Percentiles rank a stretch among this genome's conserved stretches.
These are phyloP conservation scores for Ceratobasidium theobromae DNA, from an alignment of 1,284 basidiomycete genomes.

Conservation along the genomic window DNA sequence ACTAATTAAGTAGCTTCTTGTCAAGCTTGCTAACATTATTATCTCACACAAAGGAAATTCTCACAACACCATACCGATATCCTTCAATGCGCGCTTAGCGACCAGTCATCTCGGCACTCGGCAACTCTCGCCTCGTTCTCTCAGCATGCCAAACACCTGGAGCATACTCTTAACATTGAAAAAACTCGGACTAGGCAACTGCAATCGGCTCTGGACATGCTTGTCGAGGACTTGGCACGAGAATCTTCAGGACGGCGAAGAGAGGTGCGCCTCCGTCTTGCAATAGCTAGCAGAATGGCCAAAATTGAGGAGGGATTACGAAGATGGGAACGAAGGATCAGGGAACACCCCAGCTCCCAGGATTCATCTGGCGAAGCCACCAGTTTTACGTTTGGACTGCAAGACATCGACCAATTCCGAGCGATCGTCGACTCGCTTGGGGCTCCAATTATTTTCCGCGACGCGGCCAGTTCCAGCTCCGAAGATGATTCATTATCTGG, in stretches of 20 bases:
- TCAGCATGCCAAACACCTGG: constrained; percentile 48
- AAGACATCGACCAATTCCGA: constrained; percentile 13
- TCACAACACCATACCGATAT: constrained; percentile 54
- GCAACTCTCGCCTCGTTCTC: constrained; percentile 62
- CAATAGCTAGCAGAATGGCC: constrained; percentile 69
- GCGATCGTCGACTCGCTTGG: constrained; percentile 54
- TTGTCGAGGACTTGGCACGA: constrained; percentile 69
- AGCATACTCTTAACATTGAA: constrained; percentile 51
- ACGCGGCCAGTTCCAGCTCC: constrained; percentile 37
- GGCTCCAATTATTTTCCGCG: constrained; percentile 51
- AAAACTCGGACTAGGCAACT: constrained; percentile 54
- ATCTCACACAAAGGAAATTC: constrained; percentile 62
- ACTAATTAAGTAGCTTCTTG: background rate
- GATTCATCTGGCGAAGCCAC: constrained; percentile 29
- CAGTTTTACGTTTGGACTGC: constrained; percentile 14
- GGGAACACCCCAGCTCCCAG: constrained; percentile 46
- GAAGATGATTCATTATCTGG: constrained; percentile 24
- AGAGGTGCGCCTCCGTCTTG: constrained; percentile 69
- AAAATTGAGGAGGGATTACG: constrained; percentile 56
- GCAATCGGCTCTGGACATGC: constrained; percentile 65
- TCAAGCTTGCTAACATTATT: background rate
- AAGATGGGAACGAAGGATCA: constrained; percentile 56
- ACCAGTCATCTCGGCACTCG: constrained; percentile 54
- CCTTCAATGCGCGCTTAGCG: constrained; percentile 33
- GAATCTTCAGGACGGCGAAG: constrained; percentile 74